Conservation (phyloP, 139 green algal genomes). For the Coelastrella sp. region DNA sequence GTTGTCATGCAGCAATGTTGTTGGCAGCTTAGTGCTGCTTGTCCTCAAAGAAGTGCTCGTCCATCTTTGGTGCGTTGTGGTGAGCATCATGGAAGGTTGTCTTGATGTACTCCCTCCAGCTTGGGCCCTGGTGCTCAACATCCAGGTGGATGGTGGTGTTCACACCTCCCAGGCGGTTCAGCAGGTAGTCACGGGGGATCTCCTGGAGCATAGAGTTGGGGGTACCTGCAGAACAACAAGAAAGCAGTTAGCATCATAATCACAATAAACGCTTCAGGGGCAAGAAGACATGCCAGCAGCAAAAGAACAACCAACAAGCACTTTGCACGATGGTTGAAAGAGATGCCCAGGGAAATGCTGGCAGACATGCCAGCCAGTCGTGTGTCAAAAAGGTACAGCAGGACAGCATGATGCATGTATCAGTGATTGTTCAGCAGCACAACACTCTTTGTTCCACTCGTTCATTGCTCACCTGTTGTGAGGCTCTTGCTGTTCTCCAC, state of each 20-base stretch:
- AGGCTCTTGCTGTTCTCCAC: constrained; percentile 50
- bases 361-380: no score
- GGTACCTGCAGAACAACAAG: background rate
- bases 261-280: no score
- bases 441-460: background rate
- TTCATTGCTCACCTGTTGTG: constrained; percentile 28
- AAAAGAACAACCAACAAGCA: no score
- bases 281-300: no score
- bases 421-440: no score
- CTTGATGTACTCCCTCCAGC: constrained; percentile 55
- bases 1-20: background rate
- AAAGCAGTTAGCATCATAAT: background rate
- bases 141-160: constrained; percentile 59
- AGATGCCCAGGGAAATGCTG: no score
- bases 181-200: constrained; percentile 67
- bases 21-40: constrained; percentile 45
- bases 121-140: constrained; percentile 54
- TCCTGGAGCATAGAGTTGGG: constrained; percentile 58
- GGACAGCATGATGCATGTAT: no score
- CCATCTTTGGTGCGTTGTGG: constrained; percentile 57
- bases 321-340: no score
- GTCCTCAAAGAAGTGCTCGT: constrained; percentile 54
- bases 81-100: constrained; percentile 50
- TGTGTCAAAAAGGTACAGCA: no score
- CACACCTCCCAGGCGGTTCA: constrained; percentile 57